Conservation (phyloP, 73 alveolate species). For the Paramecium primaurelia region DNA sequence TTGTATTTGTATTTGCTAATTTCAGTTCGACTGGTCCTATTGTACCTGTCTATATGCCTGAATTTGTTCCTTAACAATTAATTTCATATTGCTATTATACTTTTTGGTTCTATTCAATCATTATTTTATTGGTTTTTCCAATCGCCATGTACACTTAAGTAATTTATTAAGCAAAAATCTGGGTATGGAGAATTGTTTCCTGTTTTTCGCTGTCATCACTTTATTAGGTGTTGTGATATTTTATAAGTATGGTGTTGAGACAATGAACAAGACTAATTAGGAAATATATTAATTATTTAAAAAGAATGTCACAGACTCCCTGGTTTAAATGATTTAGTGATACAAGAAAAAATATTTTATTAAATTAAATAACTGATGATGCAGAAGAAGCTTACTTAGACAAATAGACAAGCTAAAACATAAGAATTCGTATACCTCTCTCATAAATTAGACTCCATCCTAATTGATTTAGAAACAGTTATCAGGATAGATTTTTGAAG, state of each 20-base stretch:
- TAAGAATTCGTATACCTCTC: not conserved
- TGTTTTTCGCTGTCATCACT: not conserved
- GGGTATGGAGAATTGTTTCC: not conserved
- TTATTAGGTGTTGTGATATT: not conserved
- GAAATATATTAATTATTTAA: not conserved
- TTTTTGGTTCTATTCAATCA: slow-evolving; percentile 14
- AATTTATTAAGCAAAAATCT: not conserved
- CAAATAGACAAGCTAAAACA: not conserved
- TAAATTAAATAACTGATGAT: slow-evolving; percentile 38
- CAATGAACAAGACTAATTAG: not conserved
- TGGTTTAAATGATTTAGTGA: not conserved
- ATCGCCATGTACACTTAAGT: not conserved
- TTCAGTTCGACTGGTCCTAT: slow-evolving; percentile 33
- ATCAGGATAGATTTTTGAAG: slow-evolving; percentile 84
- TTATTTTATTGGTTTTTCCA: slow-evolving; percentile 25
- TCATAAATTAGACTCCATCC: slow-evolving; percentile 61
- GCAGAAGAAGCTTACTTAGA: slow-evolving; percentile 10
- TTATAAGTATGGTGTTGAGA: not conserved
- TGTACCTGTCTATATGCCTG: slow-evolving; percentile 28
- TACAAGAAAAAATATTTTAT: not conserved
- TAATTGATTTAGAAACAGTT: slow-evolving; percentile 80
- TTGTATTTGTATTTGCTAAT: slow-evolving; percentile 4
- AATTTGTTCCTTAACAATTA: not conserved
- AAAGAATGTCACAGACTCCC: not conserved
- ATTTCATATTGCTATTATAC: slow-evolving; percentile 19